Conservation (phyloP, 106 monocot species). For the Platanthera zijinensis region DNA sequence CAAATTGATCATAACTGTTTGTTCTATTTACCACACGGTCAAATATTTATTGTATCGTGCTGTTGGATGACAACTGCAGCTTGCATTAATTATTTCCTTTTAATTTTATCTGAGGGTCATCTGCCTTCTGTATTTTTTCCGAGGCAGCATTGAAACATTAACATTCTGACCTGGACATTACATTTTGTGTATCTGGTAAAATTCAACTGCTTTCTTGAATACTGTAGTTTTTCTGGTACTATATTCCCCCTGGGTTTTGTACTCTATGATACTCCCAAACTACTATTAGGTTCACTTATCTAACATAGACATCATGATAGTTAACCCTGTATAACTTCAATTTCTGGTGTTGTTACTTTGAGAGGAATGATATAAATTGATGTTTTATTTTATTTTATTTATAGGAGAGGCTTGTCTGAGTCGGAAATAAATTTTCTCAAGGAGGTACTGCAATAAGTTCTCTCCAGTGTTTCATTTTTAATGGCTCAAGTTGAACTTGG, state of each 20-base stretch:
- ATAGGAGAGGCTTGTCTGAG: constrained; percentile 89
- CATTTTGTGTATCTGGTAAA: neutral
- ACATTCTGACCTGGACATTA: neutral
- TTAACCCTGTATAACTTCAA: neutral
- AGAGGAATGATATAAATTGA: neutral
- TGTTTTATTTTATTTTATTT: constrained; percentile 6
- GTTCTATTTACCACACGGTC: neutral
- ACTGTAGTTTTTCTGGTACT: neutral
- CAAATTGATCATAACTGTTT: neutral
- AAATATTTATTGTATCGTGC: neutral
- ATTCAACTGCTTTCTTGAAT: neutral
- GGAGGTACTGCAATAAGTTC: constrained; percentile 33
- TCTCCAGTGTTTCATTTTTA: neutral
- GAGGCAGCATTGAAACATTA: neutral
- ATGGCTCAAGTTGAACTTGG: neutral
- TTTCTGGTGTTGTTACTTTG: neutral
- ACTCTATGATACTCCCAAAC: neutral
- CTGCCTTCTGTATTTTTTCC: neutral
- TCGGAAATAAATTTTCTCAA: constrained; percentile 77
- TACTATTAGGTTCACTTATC: neutral
- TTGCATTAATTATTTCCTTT: neutral
- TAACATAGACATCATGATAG: neutral
- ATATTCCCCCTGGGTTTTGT: neutral
- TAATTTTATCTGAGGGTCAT: neutral
- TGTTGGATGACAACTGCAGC: neutral